Conservation (phyloP, 208 protist species). For the Kentomonas sorsogonicus region DNA sequence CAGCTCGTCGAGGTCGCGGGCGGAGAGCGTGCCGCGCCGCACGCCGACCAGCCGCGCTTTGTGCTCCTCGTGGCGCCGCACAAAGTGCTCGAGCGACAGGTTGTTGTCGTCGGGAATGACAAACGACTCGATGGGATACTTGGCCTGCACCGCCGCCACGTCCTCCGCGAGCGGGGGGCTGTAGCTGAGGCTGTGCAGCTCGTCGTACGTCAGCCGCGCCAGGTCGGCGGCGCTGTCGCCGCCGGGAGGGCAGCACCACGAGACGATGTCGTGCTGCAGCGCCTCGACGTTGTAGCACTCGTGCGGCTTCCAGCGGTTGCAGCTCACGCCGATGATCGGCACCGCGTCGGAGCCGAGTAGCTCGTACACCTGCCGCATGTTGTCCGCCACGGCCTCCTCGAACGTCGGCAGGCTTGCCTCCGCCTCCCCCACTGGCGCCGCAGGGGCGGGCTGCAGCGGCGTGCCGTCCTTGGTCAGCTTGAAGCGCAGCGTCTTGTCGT, state of each 20-base stretch:
- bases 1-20: conserved; percentile 32
- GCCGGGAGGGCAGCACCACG: conserved; percentile 55
- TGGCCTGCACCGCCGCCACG: conserved; percentile 48
- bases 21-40: conserved; percentile 21
- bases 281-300: conserved; percentile 56
- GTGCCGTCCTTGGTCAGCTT: background rate
- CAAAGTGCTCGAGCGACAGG: conserved; percentile 59
- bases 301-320: conserved; percentile 41
- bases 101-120: conserved; percentile 72
- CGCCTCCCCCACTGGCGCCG: background rate
- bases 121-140: conserved; percentile 78
- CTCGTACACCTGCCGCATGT: conserved; percentile 47
- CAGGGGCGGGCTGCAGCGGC: background rate
- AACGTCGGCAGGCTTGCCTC: conserved; percentile 8
- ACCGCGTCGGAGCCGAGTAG: conserved; percentile 68
- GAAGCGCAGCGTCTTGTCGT: no score
- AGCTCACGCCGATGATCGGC: conserved; percentile 64
- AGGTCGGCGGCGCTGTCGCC: no score
- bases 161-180: conserved; percentile 58
- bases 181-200: conserved; percentile 76
- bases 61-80: conserved; percentile 48
- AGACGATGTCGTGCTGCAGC: conserved; percentile 77
- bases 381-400: conserved; percentile 39
- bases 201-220: conserved; percentile 49
- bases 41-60: conserved; percentile 31